Base-by-base conservation (phyloP, 768 basidiomycete genomes). In the Podaxis carcinomalis region DNA sequence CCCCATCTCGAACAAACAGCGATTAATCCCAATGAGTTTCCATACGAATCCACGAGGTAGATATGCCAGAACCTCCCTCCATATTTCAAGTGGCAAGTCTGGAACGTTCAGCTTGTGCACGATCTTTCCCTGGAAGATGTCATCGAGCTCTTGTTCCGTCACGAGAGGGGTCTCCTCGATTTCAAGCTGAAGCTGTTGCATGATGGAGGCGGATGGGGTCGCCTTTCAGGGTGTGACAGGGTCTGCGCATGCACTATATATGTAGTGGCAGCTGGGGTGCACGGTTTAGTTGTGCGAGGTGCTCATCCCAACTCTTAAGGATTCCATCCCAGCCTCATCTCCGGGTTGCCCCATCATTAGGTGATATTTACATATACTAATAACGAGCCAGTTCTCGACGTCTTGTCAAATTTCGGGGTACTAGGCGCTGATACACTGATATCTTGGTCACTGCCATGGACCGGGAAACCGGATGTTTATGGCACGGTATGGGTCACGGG, bases 11-110 rank as follows among this genome's bases (percentile, higher is more conserved):
- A 73, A 75, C 5, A 73, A 64, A 7, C 53, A 51, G 27, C 72
- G 65, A 40, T 70, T 75, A 14, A 73, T 55, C 6, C 72, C 70
- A 49, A 72, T 65, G 63, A 73, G 59, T 55, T 66, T 73, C 32
- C 65, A 66, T n/a, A 69, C 50, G 4, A 58, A 60, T 35, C 58
- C 56, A 16, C 59, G 59, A 16, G 69, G 71, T 19, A 71, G 64
- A 60, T 70, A 70, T 3, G 65, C 59, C 4, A 70, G 62, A 11
- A 73, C 68, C 49, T 71, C 68, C 13, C 67, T 56, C 72, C 69
- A 71, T 23, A 73, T 28, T 44, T 71, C 69, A 5, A 63, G 52
- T 14, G 70, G 72, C 5, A 71, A 61, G 55, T 73, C 70, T 37
- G 65, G 62, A 16, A 64, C 60, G 10, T 59, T 40, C 52, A 59